Evolutionary conservation across 2,329 filamentous ascomycete genomes (phyloP).

Genomic region (Curvularia spicifera): DNA sequence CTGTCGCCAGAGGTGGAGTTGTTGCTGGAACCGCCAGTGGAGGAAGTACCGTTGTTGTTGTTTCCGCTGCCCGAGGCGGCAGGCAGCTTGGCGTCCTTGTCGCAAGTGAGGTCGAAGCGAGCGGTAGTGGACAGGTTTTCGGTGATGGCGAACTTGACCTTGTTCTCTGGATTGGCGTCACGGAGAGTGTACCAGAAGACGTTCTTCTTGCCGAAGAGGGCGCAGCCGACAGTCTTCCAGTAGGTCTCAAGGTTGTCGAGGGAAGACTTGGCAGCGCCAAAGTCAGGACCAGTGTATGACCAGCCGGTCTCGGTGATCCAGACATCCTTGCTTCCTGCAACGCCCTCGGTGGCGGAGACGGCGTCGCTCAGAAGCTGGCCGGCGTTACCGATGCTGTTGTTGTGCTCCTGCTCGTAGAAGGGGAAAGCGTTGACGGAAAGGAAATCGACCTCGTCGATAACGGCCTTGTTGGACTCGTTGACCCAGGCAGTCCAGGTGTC

Average conservation of each 20-base stretch:
- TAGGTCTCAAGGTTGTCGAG: constrained; percentile 41
- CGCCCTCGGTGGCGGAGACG: constrained; percentile 38
- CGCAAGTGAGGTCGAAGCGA: constrained; percentile 62
- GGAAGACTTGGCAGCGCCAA: constrained; percentile 37
- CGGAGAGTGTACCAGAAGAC: constrained; percentile 48
- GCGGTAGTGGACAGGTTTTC: constrained; percentile 60
- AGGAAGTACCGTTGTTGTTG: constrained; percentile 22
- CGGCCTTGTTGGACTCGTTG: constrained; percentile 44
- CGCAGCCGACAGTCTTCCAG: constrained; percentile 46
- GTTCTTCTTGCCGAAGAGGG: constrained; percentile 42
- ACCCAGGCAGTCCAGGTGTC: constrained; percentile 49
- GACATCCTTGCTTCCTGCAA: constrained; percentile 42
- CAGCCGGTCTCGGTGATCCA: constrained; percentile 52
- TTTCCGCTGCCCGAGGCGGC: constrained; percentile 1
- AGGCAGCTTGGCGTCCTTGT: constrained; percentile 25
- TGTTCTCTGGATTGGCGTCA: constrained; percentile 61
- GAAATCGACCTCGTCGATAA: constrained; percentile 48
- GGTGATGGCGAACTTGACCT: constrained; percentile 65
- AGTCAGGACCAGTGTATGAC: constrained; percentile 42
- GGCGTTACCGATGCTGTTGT: constrained; percentile 46
- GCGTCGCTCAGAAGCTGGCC: constrained; percentile 50
- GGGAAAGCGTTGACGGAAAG: constrained; percentile 48
- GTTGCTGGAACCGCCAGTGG: constrained; percentile 20
- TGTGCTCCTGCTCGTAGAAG: constrained; percentile 46
- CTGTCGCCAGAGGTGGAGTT: constrained; percentile 13